Evolutionary conservation across 164 flowering plant genomes (phyloP).

Genomic region (Tinospora cordifolia): DNA sequence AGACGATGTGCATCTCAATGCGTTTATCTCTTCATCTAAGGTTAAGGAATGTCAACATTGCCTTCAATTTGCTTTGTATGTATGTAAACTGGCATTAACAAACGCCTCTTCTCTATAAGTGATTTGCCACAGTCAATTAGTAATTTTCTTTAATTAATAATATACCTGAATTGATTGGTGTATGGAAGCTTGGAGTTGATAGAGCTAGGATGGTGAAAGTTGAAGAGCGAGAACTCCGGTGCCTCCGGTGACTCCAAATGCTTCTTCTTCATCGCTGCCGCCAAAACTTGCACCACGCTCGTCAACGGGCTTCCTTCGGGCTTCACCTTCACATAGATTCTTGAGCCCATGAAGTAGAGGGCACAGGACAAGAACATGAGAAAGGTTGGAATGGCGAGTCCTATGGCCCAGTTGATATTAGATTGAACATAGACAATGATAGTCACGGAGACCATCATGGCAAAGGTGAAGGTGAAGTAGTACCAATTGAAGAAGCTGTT

Average conservation of each 20-base stretch:
- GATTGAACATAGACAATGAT: conserved; percentile 73
- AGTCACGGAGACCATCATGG: conserved; percentile 63
- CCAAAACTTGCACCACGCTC: conserved; percentile 48
- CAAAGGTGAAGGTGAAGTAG: conserved; percentile 76
- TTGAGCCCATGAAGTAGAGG: conserved; percentile 51
- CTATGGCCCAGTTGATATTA: conserved; percentile 64
- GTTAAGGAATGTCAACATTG: too few species aligned
- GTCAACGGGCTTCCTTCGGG: conserved; percentile 72
- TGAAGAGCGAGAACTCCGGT: conserved; percentile 37
- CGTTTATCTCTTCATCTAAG: too few species aligned
- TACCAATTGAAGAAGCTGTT: conserved; percentile 96
- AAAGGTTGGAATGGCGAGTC: conserved; percentile 53
- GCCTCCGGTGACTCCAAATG: conserved; percentile 28
- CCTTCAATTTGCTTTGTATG: too few species aligned
- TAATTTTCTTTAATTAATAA: too few species aligned
- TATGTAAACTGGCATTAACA: too few species aligned
- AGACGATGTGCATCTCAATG: too few species aligned
- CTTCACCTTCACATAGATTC: conserved; percentile 52
- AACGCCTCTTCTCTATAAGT: too few species aligned
- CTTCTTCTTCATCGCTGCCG: conserved; percentile 55
- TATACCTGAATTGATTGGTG: conserved; percentile 81
- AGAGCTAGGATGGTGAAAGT: conserved; percentile 30
- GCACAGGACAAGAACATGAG: conserved; percentile 56
- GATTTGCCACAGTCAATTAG: too few species aligned
- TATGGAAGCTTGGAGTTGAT: conserved; percentile 51